Percentiles rank a stretch among this genome's conserved stretches.
Evolutionary conservation across 129 eudicot genomes (phyloP).

Genomic region (Oenanthe sinensis): DNA sequence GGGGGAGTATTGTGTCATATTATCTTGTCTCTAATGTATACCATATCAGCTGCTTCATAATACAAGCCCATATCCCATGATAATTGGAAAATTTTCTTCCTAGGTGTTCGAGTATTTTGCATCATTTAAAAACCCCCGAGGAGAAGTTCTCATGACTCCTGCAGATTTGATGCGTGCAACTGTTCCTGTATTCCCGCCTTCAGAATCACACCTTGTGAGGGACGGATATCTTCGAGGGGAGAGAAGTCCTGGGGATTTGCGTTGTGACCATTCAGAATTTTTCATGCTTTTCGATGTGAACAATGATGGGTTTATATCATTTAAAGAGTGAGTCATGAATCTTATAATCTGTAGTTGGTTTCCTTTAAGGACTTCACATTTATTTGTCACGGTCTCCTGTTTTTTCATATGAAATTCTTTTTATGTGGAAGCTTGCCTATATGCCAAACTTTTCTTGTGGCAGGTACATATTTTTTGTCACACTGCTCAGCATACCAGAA

Average conservation of each 20-base stretch:
- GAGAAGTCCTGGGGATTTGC: conserved; percentile 33
- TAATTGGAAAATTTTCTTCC: background rate
- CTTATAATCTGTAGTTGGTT: background rate
- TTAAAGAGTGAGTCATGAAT: conserved; percentile 58
- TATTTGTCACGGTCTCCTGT: background rate
- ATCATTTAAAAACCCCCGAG: conserved; percentile 35
- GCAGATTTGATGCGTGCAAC: conserved; percentile 90
- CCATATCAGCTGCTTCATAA: too few species aligned
- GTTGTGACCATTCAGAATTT: conserved; percentile 62
- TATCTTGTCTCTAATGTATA: too few species aligned
- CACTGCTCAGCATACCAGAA: conserved; percentile 83
- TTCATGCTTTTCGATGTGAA: conserved; percentile 91
- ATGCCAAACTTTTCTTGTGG: background rate
- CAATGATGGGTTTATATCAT: conserved; percentile 80
- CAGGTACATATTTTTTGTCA: conserved; percentile 87
- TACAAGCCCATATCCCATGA: background rate
- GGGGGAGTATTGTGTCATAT: background rate
- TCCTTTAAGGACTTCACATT: background rate
- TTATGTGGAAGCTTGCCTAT: background rate
- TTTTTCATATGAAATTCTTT: background rate
- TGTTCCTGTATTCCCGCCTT: conserved; percentile 89
- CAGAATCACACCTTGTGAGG: conserved; percentile 65
- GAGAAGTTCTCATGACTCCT: conserved; percentile 74
- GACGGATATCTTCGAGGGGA: conserved; percentile 78
- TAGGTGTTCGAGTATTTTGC: conserved; percentile 95